Evolutionary conservation across 2,329 filamentous ascomycete genomes (phyloP), one percentile per base, ranked within the genome.

Genomic region (Botrytis aclada): DNA sequence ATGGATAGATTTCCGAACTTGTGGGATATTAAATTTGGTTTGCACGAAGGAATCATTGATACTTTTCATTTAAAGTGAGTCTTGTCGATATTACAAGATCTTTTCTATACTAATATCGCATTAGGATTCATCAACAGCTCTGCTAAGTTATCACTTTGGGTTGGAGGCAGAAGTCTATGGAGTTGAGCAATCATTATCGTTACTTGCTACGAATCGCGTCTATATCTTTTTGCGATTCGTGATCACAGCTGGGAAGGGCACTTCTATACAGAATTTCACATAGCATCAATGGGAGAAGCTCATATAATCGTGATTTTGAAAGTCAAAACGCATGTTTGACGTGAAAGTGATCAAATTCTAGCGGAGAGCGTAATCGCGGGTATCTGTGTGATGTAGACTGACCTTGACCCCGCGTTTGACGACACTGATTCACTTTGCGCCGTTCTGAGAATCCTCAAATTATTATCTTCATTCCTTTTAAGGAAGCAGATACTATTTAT

Each of bases 11-110:
- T 56, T 20, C 6, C 14, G 65, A 56, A 22, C n/a, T 69, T 6
- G 18, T 69, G 3, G 47, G 47, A 14, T 69, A 41, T 56, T 69
- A 20, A 14, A 12, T 9, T 20, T 39, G 1, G 1, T 41, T 14
- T 32, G 5, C 4, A 5, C 9, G 9, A 16, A 1, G 6, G 0
- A 2, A 9, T n/a, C 5, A 4, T 1, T 41, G 47, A 16, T 32
- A 2, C 32, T 18, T 5, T 41, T 20, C 18, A 16, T 41, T 4
- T 16, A 3, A 41, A 29, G 65, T 56, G 3, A 41, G 47, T 41
- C 0, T 8, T 1, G 6, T 56, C 3, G 3, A 20, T 0, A 25
- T 32, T 2, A 0, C 12, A 32, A n/a, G n/a, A n/a, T 5, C 10
- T 10, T 56, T 32, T 7, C 37, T 1, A 56, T 43, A 32, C 37